Evolutionary conservation across 495 filamentous ascomycete genomes (phyloP), one percentile per base, ranked within the genome.

Genomic region (Xylaria curta): DNA sequence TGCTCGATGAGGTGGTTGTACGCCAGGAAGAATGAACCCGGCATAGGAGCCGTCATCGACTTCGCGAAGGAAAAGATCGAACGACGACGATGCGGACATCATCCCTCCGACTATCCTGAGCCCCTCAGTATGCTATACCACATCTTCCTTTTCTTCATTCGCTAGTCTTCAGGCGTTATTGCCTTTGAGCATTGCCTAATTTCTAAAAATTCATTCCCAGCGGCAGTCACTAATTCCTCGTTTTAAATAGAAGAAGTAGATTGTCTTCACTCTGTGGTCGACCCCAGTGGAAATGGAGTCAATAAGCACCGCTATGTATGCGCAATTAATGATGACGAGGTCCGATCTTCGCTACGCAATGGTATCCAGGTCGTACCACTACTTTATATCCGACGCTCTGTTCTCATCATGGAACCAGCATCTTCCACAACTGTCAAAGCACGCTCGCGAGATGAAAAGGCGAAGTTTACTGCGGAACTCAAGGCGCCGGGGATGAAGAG

Each of bases 271-370:
- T 90, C 87, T 0, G 90, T 96, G 4, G 89, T 97, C 1, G 94
- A 94, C 74, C 91, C 93, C 0, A 92, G 91, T 74, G 78, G 82
- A 21, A 88, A 82, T 70, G 84, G 85, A 26, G 87, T 88, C 75
- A 99, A 99, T 78, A 97, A 95, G 78, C 90, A 97, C 78, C 87
- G 94, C 62, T 98, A 98, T 80, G 91, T 94, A 26, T 91, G 98
- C 28, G 95, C 94, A 8, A 93, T 88, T 28, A 93, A 94, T 78
- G 88, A 90, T 68, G 79, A 85, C 12, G 86, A 87, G 33, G 81
- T 91, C 12, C 78, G 91, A 63, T 81, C 83, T 66, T 75, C 75
- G 42, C 82, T 93, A 75, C 79, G 90, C 56, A 78, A 78, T 3
- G 69, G 68, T 13, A 80, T 93, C n/a, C 88, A 90, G 40, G 94